Base-by-base conservation (phyloP, 2,329 filamentous ascomycete species). In the Talaromyces pinophilus region DNA sequence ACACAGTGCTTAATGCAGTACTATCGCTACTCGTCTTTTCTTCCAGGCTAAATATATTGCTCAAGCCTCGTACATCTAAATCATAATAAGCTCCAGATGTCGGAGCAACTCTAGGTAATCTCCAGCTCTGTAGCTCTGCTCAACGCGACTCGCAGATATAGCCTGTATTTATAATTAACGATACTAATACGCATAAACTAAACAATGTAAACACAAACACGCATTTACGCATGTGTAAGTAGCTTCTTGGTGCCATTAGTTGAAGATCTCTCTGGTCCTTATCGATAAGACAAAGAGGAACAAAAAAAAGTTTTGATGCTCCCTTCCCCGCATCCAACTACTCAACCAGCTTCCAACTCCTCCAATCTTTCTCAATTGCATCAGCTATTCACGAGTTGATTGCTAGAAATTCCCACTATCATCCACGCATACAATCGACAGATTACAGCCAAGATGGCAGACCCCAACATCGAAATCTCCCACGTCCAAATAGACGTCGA, bases 401-500 rank as follows among this genome's bases (percentile, higher is more conserved):
- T 19, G 19, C 19, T 19, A 19, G 19, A 19, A 19, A 19, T 19
- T 19, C 19, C 19, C 19, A 19, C 19, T 19, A 19, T 19, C 19
- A 19, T 19, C 19, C 19, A 19, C 19, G 19, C 19, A 19, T 19
- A 19, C 19, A 19, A 19, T 19, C 19, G 19, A 19, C 19, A 19
- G 19, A 19, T 19, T 19, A 19, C 17, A 22, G 40, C 25, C 52
- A 63, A 44, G 46, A 65, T 65, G 63, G 40, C 59, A 67, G 66
- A 67, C 7, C 62, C 40, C 10, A 19, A 48, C 28, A 17, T 64
- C 54, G 65, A 66, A 28, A 62, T 40, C 17, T 42, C 35, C 57
- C 57, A 62, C 50, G 17, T 55, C 38, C 44, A 65, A 40, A 67
- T 67, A 54, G 62, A 77, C 65, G 72, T 79, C 68, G 79, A 82